Evolutionary conservation across 108 stramenopile species (phyloP), one percentile per base, ranked within the genome.

Genomic region (Cyclotella sp.): DNA sequence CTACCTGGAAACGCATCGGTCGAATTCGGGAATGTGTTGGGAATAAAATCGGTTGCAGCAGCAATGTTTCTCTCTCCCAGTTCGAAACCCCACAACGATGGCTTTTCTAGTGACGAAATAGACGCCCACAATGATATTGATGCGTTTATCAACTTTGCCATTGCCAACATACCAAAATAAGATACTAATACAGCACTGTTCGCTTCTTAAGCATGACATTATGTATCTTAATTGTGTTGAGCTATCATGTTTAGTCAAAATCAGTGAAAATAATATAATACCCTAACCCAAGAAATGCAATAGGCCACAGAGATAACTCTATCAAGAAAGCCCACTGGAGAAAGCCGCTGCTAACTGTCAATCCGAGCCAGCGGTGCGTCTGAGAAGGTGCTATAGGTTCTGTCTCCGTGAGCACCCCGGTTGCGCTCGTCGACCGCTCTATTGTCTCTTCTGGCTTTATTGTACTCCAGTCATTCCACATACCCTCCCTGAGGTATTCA

Each of bases 1-100:
- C 66, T 93, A 8, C 89, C 88, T 26, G 90, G 90, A 8, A 90
- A 78, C 39, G 86, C 92, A 10, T 89, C 92, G 13, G 44, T 55
- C 2, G 92, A 93, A 28, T 63, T 93, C 16, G 92, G 88, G 15
- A 73, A 68, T 44, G 76, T 81, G 9, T 30, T 89, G 34, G 88
- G 90, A 11, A 68, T 78, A 8, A 70, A 70, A 49, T 72, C 84
- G 46, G 63, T 67, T n/a, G 86, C 90, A 16, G 84, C 87, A 13
- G 42, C 81, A 7, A 28, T 87, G 49, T 88, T 92, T 66, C 65
- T 84, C 18, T 59, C 81, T 11, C 45, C 63, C 7, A 41, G 44
- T 18, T 15, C 19, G 40, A 65, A 27, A 28, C 30, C 45, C 9
- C 18, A 5, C 34, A 18, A 21, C 10, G 47, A 47, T 65, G 72